Evolutionary conservation across 2,329 filamentous ascomycete species (phyloP), one percentile per base, ranked within the genome.

Genomic region (Penicillium freii): DNA sequence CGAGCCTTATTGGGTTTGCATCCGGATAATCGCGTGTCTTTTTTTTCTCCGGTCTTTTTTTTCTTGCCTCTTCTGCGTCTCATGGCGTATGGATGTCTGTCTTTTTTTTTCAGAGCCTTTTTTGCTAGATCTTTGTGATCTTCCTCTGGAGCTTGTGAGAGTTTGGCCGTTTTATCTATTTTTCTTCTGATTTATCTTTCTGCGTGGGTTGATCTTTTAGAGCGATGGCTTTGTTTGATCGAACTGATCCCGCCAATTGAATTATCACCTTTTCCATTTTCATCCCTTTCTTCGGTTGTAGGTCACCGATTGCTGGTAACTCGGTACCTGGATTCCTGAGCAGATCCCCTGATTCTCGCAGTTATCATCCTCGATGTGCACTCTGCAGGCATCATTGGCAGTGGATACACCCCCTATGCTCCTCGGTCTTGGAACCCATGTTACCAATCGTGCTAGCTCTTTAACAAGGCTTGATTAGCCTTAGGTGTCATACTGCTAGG

Each of bases 1-100:
- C 49, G 54, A 57, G 49, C 39, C 58, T 56, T 55, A 55, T 54
- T 51, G 54, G 40, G 43, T 44, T 57, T 61, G 54, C 61, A 60
- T 58, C 51, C 49, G 51, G 51, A 54, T 39, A 56, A 38, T 52
- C 36, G 43, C 50, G 50, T 53, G 34, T 54, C 34, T 54, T 33
- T 54, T 54, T 53, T 39, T 47, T 57, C 44, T 52, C 34, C 42
- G 34, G 57, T 52, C 33, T 25, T 33, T 51, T 39, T 51, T 39
- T 51, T 46, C 21, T 43, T 53, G 33, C 54, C 55, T 45, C 56
- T 42, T 57, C 53, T 50, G 36, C 56, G 46, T 58, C 51, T 54
- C 51, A 55, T 48, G 45, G 55, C 52, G 54, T 47, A 57, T 53
- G 54, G 34, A 53, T 56, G 54, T 39, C 54, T 51, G 33, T 60